phyloP scores from a whole-genome alignment of 495 filamentous ascomycete genomes.

The Durotheca rogersii region DNA sequence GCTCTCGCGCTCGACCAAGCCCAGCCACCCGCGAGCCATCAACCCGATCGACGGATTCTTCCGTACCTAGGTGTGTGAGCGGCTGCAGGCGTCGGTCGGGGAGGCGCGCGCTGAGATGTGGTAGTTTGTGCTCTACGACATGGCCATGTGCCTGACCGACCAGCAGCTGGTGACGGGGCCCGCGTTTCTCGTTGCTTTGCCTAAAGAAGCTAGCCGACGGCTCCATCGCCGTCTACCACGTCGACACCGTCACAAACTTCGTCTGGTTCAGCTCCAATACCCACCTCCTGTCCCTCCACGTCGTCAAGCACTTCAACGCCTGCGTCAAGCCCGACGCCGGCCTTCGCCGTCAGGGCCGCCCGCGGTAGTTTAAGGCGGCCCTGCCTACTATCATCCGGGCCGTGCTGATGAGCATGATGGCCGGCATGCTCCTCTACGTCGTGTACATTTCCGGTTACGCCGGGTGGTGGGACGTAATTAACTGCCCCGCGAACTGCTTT shows the following conservation, averaged over 20 bases:
- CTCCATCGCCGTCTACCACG: constrained; percentile 1
- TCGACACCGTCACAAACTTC: constrained; percentile 19
- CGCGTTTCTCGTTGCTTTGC: neutral
- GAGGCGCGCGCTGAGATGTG: neutral
- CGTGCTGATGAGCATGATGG: neutral
- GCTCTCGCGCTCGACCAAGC: constrained; percentile 1
- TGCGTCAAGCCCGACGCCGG: neutral
- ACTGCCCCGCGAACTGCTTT: neutral
- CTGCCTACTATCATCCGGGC: neutral
- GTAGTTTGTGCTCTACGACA: neutral
- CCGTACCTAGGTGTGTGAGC: neutral
- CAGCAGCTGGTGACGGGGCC: neutral
- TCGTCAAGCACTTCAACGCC: constrained; percentile 6
- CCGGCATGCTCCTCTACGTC: neutral
- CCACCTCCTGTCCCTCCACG: constrained; percentile 27
- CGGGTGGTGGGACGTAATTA: neutral
- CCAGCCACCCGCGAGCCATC: neutral
- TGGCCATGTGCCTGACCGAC: neutral
- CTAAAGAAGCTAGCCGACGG: neutral
- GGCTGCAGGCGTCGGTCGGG: neutral
- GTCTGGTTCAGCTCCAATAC: constrained; percentile 38
- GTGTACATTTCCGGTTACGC: neutral
- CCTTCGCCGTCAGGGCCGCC: neutral
- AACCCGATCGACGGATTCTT: neutral
- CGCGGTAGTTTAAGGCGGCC: neutral